A percentile compares a stretch with the other conserved stretches of the same genome.
Evolutionary conservation across 2,329 filamentous ascomycete genomes (phyloP).

Genomic region (Neonectria sp.): DNA sequence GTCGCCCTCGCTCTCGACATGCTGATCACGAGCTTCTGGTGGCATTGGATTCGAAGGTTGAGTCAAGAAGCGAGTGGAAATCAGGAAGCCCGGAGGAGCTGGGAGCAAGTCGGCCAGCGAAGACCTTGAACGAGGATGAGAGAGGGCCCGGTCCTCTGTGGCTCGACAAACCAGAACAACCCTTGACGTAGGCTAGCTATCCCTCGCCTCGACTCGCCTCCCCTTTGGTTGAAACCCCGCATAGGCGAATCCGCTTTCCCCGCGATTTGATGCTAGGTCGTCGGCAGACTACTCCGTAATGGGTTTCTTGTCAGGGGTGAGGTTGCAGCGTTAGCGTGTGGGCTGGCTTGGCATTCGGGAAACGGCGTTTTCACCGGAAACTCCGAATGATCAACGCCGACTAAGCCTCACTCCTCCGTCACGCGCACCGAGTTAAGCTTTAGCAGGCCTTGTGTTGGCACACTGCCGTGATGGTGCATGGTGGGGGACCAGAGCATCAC

Average conservation of each 20-base stretch:
- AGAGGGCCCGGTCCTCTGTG: too few species aligned
- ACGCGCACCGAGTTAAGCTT: neutral
- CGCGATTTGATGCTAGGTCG: constrained; percentile 8
- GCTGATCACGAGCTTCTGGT: neutral
- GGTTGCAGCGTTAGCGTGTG: neutral
- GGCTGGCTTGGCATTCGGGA: neutral
- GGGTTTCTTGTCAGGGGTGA: too few species aligned
- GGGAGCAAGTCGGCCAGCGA: neutral
- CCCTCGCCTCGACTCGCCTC: too few species aligned
- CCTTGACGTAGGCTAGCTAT: too few species aligned
- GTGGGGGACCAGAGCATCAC: neutral
- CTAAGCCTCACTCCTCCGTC: neutral
- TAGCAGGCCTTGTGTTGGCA: neutral
- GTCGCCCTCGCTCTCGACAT: neutral
- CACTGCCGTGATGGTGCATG: neutral
- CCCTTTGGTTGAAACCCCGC: too few species aligned
- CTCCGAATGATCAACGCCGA: neutral
- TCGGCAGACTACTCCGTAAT: neutral
- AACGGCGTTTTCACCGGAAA: neutral
- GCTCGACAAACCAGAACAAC: too few species aligned
- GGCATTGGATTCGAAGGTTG: neutral
- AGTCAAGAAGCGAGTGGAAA: neutral
- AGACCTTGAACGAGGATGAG: neutral
- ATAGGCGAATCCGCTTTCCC: neutral
- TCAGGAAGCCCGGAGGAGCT: neutral